These are phyloP conservation scores for Candida railenensis DNA, from an alignment of 805 yeast species.

Conservation along the genomic window DNA sequence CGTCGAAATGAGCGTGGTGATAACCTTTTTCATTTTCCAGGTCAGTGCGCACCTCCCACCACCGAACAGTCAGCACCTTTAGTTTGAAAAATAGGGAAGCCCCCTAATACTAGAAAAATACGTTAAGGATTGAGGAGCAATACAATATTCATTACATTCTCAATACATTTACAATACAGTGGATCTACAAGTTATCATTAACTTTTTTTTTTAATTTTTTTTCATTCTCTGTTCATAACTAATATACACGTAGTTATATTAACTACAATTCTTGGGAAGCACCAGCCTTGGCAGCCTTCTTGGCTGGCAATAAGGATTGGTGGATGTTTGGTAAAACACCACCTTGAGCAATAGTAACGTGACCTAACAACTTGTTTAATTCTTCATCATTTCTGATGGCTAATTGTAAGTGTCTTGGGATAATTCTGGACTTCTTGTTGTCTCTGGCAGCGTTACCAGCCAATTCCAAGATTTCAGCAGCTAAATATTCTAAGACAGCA, in stretches of 20 bases:
- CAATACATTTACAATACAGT: too few species aligned
- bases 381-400: constrained; percentile 99
- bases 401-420: constrained; percentile 97
- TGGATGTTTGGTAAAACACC: constrained; percentile 98
- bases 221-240: constrained; percentile 8
- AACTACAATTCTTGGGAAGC: constrained; percentile 65
- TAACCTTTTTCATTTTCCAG: too few species aligned
- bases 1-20: too few species aligned
- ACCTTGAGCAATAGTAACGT: constrained; percentile 98
- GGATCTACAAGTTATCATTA: too few species aligned
- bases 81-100: too few species aligned
- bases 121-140: too few species aligned
- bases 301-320: constrained; percentile 85
- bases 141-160: too few species aligned
- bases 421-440: constrained; percentile 98
- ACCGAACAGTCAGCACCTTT: too few species aligned
- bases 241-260: constrained; percentile 7
- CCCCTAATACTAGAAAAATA: too few species aligned
- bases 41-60: too few species aligned
- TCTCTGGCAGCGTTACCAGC: constrained; percentile 99
- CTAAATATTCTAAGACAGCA: constrained; percentile 93
- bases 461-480: constrained; percentile 96
- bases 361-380: constrained; percentile 86
- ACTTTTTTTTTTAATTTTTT: background rate
- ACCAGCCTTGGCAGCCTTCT: constrained; percentile 58